Evolutionary conservation across 352 stramenopile genomes (phyloP).

Genomic region (Phytopythium montanum): DNA sequence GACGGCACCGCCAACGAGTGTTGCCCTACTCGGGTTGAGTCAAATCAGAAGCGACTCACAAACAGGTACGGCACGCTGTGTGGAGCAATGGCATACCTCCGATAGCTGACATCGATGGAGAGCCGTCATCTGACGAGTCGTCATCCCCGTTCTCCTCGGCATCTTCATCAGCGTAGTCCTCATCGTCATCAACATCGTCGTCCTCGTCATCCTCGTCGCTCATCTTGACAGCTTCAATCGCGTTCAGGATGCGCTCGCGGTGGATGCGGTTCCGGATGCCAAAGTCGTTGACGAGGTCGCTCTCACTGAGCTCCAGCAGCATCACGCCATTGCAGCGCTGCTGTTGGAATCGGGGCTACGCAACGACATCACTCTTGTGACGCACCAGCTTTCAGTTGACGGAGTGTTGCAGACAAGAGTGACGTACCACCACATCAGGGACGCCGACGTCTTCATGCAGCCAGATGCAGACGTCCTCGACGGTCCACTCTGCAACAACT

Average conservation of each 20-base stretch:
- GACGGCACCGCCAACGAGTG: conserved; percentile 34
- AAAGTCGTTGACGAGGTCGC: conserved; percentile 75
- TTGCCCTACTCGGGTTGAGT: neutral
- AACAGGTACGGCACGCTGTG: too few relatives aligned
- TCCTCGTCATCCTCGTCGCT: conserved; percentile 64
- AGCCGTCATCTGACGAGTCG: conserved; percentile 11
- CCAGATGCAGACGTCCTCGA: conserved; percentile 83
- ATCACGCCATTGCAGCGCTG: conserved; percentile 64
- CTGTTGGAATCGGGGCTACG: conserved; percentile 61
- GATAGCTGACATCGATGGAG: neutral
- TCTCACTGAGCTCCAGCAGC: conserved; percentile 67
- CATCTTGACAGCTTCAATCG: conserved; percentile 75
- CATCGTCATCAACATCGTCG: conserved; percentile 48
- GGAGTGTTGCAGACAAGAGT: neutral
- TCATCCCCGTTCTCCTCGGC: conserved; percentile 30
- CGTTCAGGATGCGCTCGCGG: conserved; percentile 67
- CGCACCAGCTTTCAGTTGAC: too few relatives aligned
- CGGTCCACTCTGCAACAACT: conserved; percentile 76
- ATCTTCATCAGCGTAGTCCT: conserved; percentile 28
- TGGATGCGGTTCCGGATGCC: conserved; percentile 60
- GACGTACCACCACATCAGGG: conserved; percentile 58
- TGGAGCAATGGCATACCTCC: conserved; percentile 10
- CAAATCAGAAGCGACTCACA: too few relatives aligned
- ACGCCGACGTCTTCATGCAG: conserved; percentile 74
- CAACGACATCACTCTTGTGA: neutral